Percentiles rank a stretch among this genome's conserved stretches.
phyloP scores from a whole-genome alignment of 306 rosid genomes.

The Castanea crenata region DNA sequence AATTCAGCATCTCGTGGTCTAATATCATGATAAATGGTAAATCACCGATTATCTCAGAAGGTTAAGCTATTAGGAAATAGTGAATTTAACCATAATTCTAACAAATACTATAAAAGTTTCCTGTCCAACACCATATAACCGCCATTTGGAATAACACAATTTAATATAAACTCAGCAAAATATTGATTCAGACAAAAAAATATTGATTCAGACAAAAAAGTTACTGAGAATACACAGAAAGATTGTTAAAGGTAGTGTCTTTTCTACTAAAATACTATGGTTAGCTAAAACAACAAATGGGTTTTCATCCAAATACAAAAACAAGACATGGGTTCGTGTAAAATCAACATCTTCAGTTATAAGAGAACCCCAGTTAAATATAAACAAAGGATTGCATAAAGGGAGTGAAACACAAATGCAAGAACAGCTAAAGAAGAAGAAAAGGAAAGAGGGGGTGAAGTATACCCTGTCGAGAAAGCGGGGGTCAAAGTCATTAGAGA shows the following conservation, averaged over 20 bases:
- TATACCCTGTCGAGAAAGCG: slow-evolving; percentile 79
- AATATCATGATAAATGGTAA: no score
- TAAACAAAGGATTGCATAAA: neutral
- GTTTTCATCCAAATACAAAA: neutral
- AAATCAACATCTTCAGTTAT: neutral
- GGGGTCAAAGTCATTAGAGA: slow-evolving; percentile 66
- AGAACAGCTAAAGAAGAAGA: neutral
- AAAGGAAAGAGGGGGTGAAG: neutral
- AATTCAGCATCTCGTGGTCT: no score
- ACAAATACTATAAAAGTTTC: no score
- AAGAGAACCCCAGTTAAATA: neutral
- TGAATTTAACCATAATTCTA: no score
- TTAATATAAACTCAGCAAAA: neutral
- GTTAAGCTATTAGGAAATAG: no score
- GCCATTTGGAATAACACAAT: neutral
- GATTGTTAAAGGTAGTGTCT: neutral
- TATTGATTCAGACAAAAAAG: neutral
- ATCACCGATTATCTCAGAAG: no score
- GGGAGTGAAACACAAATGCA: neutral
- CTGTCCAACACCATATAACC: no score
- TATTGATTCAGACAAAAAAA: neutral
- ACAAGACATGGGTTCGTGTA: neutral
- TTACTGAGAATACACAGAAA: neutral
- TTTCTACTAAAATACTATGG: neutral
- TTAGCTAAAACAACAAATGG: neutral